Conservation (phyloP, 495 filamentous ascomycete genomes). For the Parachaetomium inaequale region DNA sequence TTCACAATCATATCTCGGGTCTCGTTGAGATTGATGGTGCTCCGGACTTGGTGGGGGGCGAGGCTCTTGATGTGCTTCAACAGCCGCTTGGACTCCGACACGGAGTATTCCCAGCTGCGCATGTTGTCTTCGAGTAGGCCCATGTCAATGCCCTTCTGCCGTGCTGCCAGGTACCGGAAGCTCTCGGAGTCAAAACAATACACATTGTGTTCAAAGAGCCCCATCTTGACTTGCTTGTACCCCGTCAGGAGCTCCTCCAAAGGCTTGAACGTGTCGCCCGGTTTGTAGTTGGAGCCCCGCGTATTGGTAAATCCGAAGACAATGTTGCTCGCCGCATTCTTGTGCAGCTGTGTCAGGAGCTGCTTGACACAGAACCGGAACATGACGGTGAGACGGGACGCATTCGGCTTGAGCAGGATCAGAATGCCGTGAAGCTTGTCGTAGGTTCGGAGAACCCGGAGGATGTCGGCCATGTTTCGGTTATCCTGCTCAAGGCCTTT, state of each 20-base stretch:
- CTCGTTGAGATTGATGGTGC: constrained; percentile 40
- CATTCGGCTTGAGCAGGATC: constrained; percentile 47
- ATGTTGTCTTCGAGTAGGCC: constrained; percentile 32
- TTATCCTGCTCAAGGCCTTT: constrained; percentile 36
- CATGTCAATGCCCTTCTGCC: constrained; percentile 33
- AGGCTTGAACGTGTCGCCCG: constrained; percentile 40
- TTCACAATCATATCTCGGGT: constrained; percentile 34
- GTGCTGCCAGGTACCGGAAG: constrained; percentile 44
- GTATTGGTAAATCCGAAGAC: constrained; percentile 48
- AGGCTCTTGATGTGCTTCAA: constrained; percentile 28
- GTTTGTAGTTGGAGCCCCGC: constrained; percentile 39
- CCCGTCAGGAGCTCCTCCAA: constrained; percentile 31
- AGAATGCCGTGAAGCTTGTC: constrained; percentile 44
- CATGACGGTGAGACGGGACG: constrained; percentile 35
- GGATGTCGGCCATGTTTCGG: constrained; percentile 45
- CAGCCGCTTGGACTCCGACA: constrained; percentile 31
- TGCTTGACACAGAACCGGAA: constrained; percentile 44
- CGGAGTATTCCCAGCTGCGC: constrained; percentile 39
- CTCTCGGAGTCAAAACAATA: constrained; percentile 50
- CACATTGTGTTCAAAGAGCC: constrained; percentile 22
- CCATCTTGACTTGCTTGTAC: constrained; percentile 27
- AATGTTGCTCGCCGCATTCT: constrained; percentile 37
- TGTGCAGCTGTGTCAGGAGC: constrained; percentile 42
- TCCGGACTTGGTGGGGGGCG: constrained; percentile 35
- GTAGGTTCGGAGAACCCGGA: constrained; percentile 31